Percentiles rank a stretch among this genome's conserved stretches.
Evolutionary conservation across 1,139 yeast species (phyloP).

Genomic region (Kluyveromyces sp.): DNA sequence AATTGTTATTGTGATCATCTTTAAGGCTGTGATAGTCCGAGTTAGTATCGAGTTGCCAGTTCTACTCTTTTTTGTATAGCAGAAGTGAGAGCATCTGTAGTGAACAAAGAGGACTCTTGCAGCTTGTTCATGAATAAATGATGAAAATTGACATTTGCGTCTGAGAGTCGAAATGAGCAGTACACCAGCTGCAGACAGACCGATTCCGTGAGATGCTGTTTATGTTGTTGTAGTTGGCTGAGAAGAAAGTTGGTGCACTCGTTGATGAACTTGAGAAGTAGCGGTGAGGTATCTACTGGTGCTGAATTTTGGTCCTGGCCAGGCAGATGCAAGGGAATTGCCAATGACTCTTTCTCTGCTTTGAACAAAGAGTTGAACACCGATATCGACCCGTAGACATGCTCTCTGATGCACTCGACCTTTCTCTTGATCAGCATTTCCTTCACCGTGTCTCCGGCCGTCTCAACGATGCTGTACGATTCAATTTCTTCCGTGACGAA

Average conservation of each 20-base stretch:
- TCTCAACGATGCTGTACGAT: constrained; percentile 41
- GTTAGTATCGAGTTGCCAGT: constrained; percentile 23
- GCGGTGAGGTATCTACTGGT: constrained; percentile 19
- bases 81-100: constrained; percentile 17
- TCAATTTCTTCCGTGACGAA: constrained; percentile 55
- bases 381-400: constrained; percentile 25
- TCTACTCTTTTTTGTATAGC: constrained; percentile 30
- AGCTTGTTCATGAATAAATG: constrained; percentile 26
- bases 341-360: constrained; percentile 11
- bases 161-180: constrained; percentile 32
- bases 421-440: constrained; percentile 70
- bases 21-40: neutral
- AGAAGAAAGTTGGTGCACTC: constrained; percentile 20
- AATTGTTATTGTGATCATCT: neutral
- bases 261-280: constrained; percentile 25
- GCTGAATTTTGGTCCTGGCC: neutral
- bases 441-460: constrained; percentile 39
- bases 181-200: constrained; percentile 31
- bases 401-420: constrained; percentile 77
- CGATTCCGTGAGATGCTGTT: constrained; percentile 22
- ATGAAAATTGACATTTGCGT: constrained; percentile 27
- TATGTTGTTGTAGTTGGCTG: constrained; percentile 14
- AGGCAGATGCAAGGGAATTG: constrained; percentile 15
- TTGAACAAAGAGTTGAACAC: constrained; percentile 21
- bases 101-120: constrained; percentile 19